A percentile compares a stretch with the other conserved stretches of the same genome.
Conservation (phyloP, 805 yeast genomes). For the Yarrowia bubula region DNA sequence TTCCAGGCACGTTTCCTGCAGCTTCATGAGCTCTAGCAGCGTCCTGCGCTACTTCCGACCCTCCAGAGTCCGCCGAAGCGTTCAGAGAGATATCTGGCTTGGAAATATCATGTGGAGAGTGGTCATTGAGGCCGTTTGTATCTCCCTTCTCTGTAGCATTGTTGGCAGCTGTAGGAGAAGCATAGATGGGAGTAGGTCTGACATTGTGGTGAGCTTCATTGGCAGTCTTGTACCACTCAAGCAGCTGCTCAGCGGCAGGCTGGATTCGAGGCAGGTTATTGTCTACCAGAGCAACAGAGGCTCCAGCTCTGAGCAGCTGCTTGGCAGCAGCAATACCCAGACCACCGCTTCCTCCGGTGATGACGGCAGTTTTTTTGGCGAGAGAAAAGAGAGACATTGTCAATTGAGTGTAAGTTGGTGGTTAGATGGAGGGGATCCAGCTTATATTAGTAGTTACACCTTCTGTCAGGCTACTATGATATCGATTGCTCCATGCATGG, state of each 20-base stretch:
- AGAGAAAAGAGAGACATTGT: conserved; percentile 33
- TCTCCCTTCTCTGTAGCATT: background rate
- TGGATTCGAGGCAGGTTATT: conserved; percentile 59
- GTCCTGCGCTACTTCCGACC: background rate
- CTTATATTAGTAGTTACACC: background rate
- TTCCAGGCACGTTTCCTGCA: background rate
- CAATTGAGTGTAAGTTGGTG: background rate
- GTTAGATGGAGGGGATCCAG: background rate
- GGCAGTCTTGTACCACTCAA: conserved; percentile 46
- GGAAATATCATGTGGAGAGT: background rate
- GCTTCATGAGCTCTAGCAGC: conserved; percentile 22
- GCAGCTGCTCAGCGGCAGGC: conserved; percentile 52
- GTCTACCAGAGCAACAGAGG: conserved; percentile 71
- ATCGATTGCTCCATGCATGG: conserved; percentile 1
- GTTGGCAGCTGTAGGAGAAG: background rate
- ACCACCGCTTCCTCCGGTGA: conserved; percentile 85
- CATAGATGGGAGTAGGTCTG: conserved; percentile 5
- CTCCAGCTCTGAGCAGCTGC: conserved; percentile 73
- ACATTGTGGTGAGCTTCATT: conserved; percentile 10
- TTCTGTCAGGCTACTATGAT: background rate
- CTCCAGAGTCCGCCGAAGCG: conserved; percentile 8
- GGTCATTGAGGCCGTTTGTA: background rate
- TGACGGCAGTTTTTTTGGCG: conserved; percentile 60
- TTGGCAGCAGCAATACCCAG: conserved; percentile 62
- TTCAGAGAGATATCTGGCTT: conserved; percentile 3